phyloP scores from a whole-genome alignment of 345 rosid genomes.

The Chamaenerion angustifolium region DNA sequence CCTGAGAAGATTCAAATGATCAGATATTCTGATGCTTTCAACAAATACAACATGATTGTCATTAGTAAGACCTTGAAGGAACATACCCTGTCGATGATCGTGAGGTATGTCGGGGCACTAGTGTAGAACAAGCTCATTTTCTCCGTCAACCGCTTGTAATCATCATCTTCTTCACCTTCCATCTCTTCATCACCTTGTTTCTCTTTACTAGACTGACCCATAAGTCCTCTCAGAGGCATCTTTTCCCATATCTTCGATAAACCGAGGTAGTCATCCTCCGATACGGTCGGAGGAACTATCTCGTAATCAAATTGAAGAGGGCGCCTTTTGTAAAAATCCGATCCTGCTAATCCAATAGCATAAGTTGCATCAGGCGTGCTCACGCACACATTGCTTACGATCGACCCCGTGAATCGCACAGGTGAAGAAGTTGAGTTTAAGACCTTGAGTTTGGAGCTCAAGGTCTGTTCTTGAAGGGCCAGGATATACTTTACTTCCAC shows the following conservation, averaged over 20 bases:
- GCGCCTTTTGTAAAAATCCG: constrained; percentile 31
- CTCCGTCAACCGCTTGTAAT: constrained; percentile 46
- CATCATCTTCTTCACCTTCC: constrained; percentile 53
- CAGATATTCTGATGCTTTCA: constrained; percentile 2
- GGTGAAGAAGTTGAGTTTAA: constrained; percentile 33
- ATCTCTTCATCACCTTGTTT: constrained; percentile 17
- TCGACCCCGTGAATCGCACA: constrained; percentile 28
- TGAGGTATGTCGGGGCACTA: constrained; percentile 51
- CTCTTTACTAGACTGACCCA: constrained; percentile 8
- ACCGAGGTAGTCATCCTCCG: constrained; percentile 8
- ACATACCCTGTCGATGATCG: constrained; percentile 63
- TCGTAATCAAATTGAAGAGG: constrained; percentile 23
- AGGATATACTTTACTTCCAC: constrained; percentile 43
- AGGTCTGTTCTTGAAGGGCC: constrained; percentile 29
- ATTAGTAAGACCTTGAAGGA: too few species aligned
- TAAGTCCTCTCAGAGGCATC: constrained; percentile 7
- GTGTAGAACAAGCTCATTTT: constrained; percentile 73
- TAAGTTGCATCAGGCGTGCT: constrained; percentile 83
- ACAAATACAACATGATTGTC: constrained; percentile 2
- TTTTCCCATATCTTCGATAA: constrained; percentile 13
- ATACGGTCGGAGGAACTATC: constrained; percentile 31
- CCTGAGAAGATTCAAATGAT: constrained; percentile 20
- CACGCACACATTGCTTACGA: constrained; percentile 59
- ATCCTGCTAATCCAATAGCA: constrained; percentile 61
- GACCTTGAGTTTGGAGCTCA: constrained; percentile 46